A percentile compares a stretch with the other conserved stretches of the same genome.
Evolutionary conservation across 2,329 filamentous ascomycete genomes (phyloP).

Genomic region (Aspergillus sp.): DNA sequence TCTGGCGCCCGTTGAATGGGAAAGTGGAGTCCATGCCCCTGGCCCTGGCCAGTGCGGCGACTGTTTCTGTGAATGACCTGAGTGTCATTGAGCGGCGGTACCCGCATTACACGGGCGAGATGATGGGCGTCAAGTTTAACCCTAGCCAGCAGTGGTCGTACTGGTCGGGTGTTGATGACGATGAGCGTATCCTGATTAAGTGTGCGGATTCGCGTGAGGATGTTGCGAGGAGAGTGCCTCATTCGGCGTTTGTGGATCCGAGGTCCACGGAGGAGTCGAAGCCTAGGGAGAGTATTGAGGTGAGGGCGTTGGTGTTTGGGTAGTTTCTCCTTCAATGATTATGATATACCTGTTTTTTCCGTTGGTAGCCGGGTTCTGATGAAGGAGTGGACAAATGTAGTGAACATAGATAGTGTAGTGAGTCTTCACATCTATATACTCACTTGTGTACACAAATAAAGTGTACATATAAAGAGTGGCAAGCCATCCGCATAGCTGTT

Average conservation of each 20-base stretch:
- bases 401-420: no score
- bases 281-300: conserved; percentile 83
- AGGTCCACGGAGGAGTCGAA: conserved; percentile 68
- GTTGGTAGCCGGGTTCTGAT: no score
- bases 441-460: no score
- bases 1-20: conserved; percentile 71
- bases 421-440: no score
- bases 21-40: conserved; percentile 58
- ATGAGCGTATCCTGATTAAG: conserved; percentile 73
- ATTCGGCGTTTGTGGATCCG: conserved; percentile 78
- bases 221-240: conserved; percentile 54
- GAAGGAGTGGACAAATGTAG: no score
- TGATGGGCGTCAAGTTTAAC: conserved; percentile 65
- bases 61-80: conserved; percentile 50
- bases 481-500: no score
- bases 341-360: no score
- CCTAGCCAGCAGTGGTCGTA: conserved; percentile 73
- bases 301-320: conserved; percentile 81
- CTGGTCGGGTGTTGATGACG: conserved; percentile 72
- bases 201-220: conserved; percentile 64
- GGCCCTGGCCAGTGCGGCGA: conserved; percentile 54
- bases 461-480: no score
- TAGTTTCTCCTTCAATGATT: no score
- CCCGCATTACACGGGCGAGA: conserved; percentile 69
- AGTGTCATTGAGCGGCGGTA: conserved; percentile 74